These are phyloP conservation scores for Cercospora berteroae DNA, from an alignment of 2,329 filamentous ascomycete species.

Conservation along the genomic window DNA sequence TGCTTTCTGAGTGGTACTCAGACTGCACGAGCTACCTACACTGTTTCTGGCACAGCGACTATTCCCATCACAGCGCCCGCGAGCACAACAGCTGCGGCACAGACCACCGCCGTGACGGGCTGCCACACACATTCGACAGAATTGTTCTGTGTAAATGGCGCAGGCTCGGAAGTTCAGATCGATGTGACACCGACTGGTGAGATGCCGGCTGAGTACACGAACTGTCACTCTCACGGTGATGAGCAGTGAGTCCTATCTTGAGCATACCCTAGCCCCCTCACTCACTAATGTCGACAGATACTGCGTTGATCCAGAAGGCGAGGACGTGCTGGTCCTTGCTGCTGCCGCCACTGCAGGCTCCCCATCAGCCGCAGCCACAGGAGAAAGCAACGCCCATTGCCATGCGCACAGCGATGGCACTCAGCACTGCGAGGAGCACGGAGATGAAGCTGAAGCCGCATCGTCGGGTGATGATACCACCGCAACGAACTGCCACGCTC, in stretches of 20 bases:
- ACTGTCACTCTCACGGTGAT: constrained; percentile 61
- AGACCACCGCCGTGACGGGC: constrained; percentile 19
- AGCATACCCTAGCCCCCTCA: not conserved
- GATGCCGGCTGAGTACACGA: constrained; percentile 51
- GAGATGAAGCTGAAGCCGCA: not conserved
- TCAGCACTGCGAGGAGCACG: constrained; percentile 8
- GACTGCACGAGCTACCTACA: constrained; percentile 21
- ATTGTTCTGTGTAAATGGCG: constrained; percentile 43
- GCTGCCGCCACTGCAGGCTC: constrained; percentile 33
- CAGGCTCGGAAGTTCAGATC: constrained; percentile 49
- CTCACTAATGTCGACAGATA: constrained; percentile 7
- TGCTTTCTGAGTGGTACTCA: constrained; percentile 22
- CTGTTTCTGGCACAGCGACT: constrained; percentile 12
- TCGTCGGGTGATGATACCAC: constrained; percentile 18
- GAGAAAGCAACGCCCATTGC: not conserved
- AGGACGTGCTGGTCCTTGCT: constrained; percentile 5
- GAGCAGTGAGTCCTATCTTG: constrained; percentile 50
- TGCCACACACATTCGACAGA: constrained; percentile 15
- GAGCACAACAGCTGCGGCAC: constrained; percentile 14
- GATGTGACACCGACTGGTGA: constrained; percentile 55
- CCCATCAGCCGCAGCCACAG: not conserved
- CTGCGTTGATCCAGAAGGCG: constrained; percentile 5
- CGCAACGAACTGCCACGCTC: constrained; percentile 26
- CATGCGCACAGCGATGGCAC: constrained; percentile 5
- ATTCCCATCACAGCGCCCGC: constrained; percentile 11